Conservation (phyloP, 1,139 yeast genomes). For the Saccharomyces uvarum region DNA sequence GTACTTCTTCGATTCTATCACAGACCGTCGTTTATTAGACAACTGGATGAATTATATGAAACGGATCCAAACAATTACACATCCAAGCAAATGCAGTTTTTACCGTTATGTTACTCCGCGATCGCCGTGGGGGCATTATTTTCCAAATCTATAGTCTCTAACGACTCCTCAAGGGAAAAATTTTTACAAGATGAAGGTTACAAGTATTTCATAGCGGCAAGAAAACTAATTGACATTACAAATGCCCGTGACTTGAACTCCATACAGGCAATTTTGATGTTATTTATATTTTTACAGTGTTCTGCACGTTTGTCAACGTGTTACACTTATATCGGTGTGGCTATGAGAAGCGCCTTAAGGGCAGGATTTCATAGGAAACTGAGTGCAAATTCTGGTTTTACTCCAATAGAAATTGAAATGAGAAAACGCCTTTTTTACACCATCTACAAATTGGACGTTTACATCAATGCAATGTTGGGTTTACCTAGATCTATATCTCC, state of each 20-base stretch:
- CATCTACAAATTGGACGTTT: constrained; percentile 84
- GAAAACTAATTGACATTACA: constrained; percentile 70
- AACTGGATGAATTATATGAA: constrained; percentile 52
- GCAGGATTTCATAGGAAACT: constrained; percentile 82
- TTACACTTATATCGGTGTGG: constrained; percentile 88
- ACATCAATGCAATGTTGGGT: constrained; percentile 83
- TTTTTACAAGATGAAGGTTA: constrained; percentile 74
- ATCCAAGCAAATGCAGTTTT: constrained; percentile 60
- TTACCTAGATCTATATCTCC: constrained; percentile 65
- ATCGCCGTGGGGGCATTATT: constrained; percentile 77
- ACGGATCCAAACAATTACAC: constrained; percentile 61
- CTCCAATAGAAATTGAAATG: constrained; percentile 79
- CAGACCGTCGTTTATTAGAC: constrained; percentile 67
- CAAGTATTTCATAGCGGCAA: constrained; percentile 78
- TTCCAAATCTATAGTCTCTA: constrained; percentile 37
- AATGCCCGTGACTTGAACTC: constrained; percentile 58
- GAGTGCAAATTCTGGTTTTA: constrained; percentile 38
- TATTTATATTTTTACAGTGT: constrained; percentile 76
- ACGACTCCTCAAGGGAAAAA: constrained; percentile 44
- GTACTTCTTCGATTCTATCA: constrained; percentile 81
- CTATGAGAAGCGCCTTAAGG: constrained; percentile 74
- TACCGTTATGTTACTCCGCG: constrained; percentile 66
- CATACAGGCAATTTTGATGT: constrained; percentile 62
- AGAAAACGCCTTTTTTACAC: constrained; percentile 83
- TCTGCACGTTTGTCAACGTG: constrained; percentile 86